Percentiles rank a stretch among this genome's conserved stretches.
These are phyloP conservation scores for Calocera cornea DNA, from an alignment of 768 basidiomycete species.

Conservation along the genomic window DNA sequence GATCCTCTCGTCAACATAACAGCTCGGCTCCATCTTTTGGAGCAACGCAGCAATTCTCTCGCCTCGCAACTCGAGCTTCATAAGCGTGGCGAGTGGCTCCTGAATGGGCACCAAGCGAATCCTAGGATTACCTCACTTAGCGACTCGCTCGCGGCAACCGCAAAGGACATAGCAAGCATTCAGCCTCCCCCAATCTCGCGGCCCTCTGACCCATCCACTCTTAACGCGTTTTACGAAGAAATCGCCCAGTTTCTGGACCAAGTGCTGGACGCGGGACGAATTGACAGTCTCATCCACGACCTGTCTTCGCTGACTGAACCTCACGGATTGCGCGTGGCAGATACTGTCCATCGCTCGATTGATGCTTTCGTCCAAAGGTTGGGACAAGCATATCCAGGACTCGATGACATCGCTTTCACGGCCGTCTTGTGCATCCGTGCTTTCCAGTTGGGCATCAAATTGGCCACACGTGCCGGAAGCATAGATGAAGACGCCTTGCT, in stretches of 20 bases:
- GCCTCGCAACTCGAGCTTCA: slow-evolving; percentile 42
- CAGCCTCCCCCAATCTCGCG: slow-evolving; percentile 10
- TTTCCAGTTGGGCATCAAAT: neutral
- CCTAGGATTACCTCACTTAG: slow-evolving; percentile 36
- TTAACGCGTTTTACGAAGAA: slow-evolving; percentile 36
- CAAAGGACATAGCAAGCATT: slow-evolving; percentile 5
- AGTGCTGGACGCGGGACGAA: slow-evolving; percentile 36
- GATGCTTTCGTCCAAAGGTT: slow-evolving; percentile 64
- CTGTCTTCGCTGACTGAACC: slow-evolving; percentile 11
- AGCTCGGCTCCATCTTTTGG: slow-evolving; percentile 33
- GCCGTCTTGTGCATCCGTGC: neutral
- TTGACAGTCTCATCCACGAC: slow-evolving; percentile 34
- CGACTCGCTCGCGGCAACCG: slow-evolving; percentile 6
- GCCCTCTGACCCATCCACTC: slow-evolving; percentile 15
- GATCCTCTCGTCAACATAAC: slow-evolving; percentile 67
- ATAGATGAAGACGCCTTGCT: neutral
- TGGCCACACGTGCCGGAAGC: neutral
- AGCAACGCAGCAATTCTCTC: slow-evolving; percentile 31
- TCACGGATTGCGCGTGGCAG: slow-evolving; percentile 37
- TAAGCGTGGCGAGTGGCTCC: slow-evolving; percentile 37
- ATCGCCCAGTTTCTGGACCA: slow-evolving; percentile 53
- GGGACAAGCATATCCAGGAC: slow-evolving; percentile 12
- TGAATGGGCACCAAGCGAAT: slow-evolving; percentile 44
- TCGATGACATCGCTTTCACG: neutral
- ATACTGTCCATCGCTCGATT: slow-evolving; percentile 65